These are phyloP conservation scores for Aspergillus biplanus DNA, from an alignment of 495 filamentous ascomycete genomes.

Conservation along the genomic window DNA sequence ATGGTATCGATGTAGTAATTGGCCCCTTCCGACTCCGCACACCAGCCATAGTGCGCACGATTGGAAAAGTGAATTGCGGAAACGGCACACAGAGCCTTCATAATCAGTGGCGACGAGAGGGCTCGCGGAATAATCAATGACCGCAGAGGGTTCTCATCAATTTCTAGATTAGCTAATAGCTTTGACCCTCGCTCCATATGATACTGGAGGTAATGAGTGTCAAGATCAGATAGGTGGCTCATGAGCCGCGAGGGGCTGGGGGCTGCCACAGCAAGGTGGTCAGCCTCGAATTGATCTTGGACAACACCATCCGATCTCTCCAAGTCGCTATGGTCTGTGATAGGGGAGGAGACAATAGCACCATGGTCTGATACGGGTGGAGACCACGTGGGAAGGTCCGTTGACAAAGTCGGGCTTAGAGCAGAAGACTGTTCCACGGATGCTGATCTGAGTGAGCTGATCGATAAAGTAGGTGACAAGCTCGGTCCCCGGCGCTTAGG, in stretches of 20 bases:
- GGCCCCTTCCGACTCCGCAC: conserved; percentile 37
- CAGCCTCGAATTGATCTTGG: neutral
- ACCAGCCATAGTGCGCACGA: conserved; percentile 31
- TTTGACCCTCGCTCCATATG: conserved; percentile 46
- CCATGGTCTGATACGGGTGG: conserved; percentile 7
- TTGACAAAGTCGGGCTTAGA: conserved; percentile 11
- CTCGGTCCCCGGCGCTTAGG: conserved; percentile 36
- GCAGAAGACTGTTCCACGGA: conserved; percentile 21
- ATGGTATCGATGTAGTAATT: conserved; percentile 45
- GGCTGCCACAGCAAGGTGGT: neutral
- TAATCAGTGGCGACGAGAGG: conserved; percentile 45
- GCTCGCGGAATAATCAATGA: conserved; percentile 47
- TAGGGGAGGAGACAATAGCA: conserved; percentile 4
- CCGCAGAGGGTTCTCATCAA: conserved; percentile 45
- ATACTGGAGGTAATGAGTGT: conserved; percentile 50
- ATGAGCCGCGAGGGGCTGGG: conserved; percentile 24
- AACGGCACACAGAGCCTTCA: conserved; percentile 48
- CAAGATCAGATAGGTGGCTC: conserved; percentile 38
- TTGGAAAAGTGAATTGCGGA: conserved; percentile 50
- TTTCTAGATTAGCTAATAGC: conserved; percentile 48
- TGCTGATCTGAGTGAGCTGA: conserved; percentile 23
- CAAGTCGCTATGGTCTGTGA: conserved; percentile 3
- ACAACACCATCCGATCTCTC: conserved; percentile 1
- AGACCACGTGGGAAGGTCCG: conserved; percentile 5
- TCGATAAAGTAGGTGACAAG: conserved; percentile 29